Conservation (phyloP, 176 grass and related monocot genomes). For the Phoenix dactylifera region DNA sequence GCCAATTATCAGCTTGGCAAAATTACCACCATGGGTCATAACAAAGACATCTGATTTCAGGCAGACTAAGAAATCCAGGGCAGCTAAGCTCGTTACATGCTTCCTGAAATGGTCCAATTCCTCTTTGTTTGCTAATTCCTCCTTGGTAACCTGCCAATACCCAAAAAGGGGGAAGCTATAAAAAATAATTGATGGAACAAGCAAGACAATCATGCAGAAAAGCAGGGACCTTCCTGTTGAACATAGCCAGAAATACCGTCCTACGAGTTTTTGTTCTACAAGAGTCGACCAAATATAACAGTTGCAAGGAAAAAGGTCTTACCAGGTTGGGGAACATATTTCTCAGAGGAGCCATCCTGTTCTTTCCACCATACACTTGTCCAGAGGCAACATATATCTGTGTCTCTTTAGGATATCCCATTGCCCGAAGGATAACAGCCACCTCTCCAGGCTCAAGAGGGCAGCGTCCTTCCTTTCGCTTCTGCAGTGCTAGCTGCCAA, state of each 20-base stretch:
- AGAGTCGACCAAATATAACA: background rate
- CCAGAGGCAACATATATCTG: constrained; percentile 98
- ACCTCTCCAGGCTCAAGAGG: constrained; percentile 94
- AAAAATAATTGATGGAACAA: background rate
- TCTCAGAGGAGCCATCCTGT: constrained; percentile 76
- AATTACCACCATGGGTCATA: constrained; percentile 95
- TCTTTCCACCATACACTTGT: constrained; percentile 89
- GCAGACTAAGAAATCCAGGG: constrained; percentile 89
- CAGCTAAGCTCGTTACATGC: constrained; percentile 91
- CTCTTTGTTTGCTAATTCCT: constrained; percentile 79
- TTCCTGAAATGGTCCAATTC: constrained; percentile 92
- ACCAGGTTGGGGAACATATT: constrained; percentile 98
- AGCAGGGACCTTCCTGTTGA: no score
- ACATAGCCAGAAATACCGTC: no score
- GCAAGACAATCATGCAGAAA: background rate
- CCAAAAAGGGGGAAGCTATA: no score
- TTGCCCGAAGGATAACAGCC: constrained; percentile 74
- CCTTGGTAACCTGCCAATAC: constrained; percentile 60
- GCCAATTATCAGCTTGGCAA: constrained; percentile 85
- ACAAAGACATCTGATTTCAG: constrained; percentile 88
- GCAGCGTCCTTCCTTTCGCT: constrained; percentile 95
- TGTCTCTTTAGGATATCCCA: constrained; percentile 88
- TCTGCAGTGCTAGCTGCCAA: constrained; percentile 73
- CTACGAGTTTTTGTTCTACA: no score
- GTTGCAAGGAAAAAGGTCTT: constrained; percentile 1